Evolutionary conservation across 2,329 filamentous ascomycete genomes (phyloP).

Genomic region (Coleophoma eucalyptorum): DNA sequence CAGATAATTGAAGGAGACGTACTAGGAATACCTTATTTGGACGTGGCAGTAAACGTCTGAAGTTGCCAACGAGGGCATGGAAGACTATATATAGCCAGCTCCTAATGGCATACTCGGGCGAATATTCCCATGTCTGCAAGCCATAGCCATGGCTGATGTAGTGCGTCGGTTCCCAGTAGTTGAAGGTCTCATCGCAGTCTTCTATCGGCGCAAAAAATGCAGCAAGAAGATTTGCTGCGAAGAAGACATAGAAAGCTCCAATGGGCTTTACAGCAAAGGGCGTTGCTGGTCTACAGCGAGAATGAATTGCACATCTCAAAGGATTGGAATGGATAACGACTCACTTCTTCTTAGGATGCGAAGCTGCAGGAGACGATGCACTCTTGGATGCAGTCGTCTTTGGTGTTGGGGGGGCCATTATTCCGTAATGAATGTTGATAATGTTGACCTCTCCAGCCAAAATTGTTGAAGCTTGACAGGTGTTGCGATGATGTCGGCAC

Average conservation of each 20-base stretch:
- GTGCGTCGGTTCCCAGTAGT: slow-evolving; percentile 97
- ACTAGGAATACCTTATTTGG: slow-evolving; percentile 47
- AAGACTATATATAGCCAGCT: slow-evolving; percentile 89
- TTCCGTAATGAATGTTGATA: no score
- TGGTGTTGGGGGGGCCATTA: no score
- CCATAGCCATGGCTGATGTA: slow-evolving; percentile 92
- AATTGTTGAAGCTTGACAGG: neutral
- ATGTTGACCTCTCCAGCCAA: neutral
- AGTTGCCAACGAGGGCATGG: slow-evolving; percentile 69
- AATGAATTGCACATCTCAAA: neutral
- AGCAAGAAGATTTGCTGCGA: slow-evolving; percentile 69
- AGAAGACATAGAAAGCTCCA: slow-evolving; percentile 75
- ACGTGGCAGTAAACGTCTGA: slow-evolving; percentile 60
- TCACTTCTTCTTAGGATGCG: slow-evolving; percentile 18
- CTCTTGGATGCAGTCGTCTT: neutral
- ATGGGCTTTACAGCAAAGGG: slow-evolving; percentile 67
- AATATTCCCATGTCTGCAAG: slow-evolving; percentile 98
- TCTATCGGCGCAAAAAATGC: slow-evolving; percentile 87
- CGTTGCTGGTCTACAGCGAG: slow-evolving; percentile 32
- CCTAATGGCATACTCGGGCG: slow-evolving; percentile 87
- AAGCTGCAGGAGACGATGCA: slow-evolving; percentile 5
- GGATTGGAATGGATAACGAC: slow-evolving; percentile 1
- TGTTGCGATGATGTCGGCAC: neutral
- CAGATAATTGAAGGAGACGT: slow-evolving; percentile 4
- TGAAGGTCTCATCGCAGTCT: slow-evolving; percentile 98